These are phyloP conservation scores for Mycoemilia scoparia DNA, from an alignment of 192 early-diverging fungal species.

Conservation along the genomic window DNA sequence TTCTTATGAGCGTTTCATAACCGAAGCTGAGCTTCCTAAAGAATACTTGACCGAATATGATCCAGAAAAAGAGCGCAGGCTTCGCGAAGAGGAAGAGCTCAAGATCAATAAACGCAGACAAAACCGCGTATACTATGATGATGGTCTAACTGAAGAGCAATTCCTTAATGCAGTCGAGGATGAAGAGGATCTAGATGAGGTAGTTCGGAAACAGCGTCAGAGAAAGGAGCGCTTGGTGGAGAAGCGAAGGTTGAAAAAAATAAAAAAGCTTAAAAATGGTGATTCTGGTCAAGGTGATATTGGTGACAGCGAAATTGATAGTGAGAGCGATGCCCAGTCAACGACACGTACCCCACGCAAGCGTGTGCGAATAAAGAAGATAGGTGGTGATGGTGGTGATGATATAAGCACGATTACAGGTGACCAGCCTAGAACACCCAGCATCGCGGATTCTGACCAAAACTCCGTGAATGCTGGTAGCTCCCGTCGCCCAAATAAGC, in stretches of 20 bases:
- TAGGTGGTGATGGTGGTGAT: neutral
- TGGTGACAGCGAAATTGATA: conserved; percentile 1
- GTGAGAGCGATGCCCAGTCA: conserved; percentile 1
- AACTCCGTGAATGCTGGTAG: conserved; percentile 1
- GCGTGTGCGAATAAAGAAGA: neutral
- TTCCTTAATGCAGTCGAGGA: conserved; percentile 64
- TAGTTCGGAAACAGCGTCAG: conserved; percentile 29
- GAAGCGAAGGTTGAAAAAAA: conserved; percentile 10
- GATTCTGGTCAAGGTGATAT: conserved; percentile 3
- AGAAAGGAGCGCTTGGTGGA: conserved; percentile 12
- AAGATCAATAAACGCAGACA: conserved; percentile 59
- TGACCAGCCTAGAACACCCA: neutral
- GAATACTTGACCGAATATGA: conserved; percentile 53
- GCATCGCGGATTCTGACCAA: conserved; percentile 4
- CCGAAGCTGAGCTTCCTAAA: conserved; percentile 70
- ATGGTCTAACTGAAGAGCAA: conserved; percentile 86
- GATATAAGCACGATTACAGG: neutral
- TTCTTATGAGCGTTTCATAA: conserved; percentile 60
- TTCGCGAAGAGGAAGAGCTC: conserved; percentile 30
- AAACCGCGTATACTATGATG: conserved; percentile 67
- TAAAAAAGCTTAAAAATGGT: conserved; percentile 7
- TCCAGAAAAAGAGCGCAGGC: conserved; percentile 23
- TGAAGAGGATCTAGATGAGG: conserved; percentile 41
- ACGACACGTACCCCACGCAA: neutral
- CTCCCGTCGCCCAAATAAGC: conserved; percentile 1